These are phyloP conservation scores for Penicillium robsamsonii DNA, from an alignment of 495 filamentous ascomycete species.

Conservation along the genomic window DNA sequence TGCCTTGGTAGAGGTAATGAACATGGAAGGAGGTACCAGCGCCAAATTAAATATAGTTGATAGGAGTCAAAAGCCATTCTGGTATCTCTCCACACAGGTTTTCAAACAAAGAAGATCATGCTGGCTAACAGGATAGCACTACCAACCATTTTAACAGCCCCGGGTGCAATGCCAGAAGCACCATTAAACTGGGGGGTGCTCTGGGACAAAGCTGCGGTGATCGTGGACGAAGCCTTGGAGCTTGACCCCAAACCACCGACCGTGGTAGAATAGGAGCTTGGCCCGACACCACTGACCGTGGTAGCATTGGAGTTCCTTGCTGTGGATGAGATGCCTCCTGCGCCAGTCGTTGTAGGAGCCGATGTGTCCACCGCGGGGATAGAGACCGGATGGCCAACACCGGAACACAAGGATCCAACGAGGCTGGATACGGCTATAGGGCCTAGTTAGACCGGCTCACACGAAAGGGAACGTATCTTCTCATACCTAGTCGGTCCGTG, in stretches of 20 bases:
- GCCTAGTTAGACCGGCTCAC: slow-evolving; percentile 4
- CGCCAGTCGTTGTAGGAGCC: slow-evolving; percentile 26
- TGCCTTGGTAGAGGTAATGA: not conserved
- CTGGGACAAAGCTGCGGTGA: not conserved
- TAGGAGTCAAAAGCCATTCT: not conserved
- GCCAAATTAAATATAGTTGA: not conserved
- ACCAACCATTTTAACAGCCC: not conserved
- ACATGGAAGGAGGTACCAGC: not conserved
- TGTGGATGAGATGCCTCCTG: slow-evolving; percentile 52
- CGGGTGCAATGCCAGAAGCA: not conserved
- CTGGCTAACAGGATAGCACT: slow-evolving; percentile 3
- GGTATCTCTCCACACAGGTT: not conserved
- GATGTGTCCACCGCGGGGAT: slow-evolving; percentile 3
- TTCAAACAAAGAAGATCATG: slow-evolving; percentile 3
- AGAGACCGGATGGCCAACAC: slow-evolving; percentile 4
- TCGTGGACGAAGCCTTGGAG: slow-evolving; percentile 5
- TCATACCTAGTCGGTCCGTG: slow-evolving; percentile 8
- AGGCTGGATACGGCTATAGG: slow-evolving; percentile 9
- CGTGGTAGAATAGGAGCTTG: not conserved
- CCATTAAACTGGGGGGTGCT: not conserved
- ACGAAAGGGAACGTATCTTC: slow-evolving; percentile 1
- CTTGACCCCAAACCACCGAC: slow-evolving; percentile 4
- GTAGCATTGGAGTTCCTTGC: slow-evolving; percentile 22
- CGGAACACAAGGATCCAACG: slow-evolving; percentile 7
- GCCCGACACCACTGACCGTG: not conserved